Evolutionary conservation across 148 eudicot species (phyloP), one percentile per base, ranked within the genome.

Genomic region (Chenopodium album): DNA sequence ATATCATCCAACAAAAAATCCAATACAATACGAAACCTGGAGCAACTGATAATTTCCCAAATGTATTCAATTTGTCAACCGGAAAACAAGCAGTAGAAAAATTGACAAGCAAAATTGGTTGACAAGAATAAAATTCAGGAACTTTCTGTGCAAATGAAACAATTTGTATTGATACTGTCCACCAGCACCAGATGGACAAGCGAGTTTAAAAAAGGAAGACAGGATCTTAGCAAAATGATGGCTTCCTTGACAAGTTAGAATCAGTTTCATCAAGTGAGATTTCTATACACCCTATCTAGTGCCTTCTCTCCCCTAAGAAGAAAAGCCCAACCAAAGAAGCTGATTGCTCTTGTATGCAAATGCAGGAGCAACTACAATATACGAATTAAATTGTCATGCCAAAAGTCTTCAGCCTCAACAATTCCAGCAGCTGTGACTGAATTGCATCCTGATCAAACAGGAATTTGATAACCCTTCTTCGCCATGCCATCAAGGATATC

Each of bases 401-500:
- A 50, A 44, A 28, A 34, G 65, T 16, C 72, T 26, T 29, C 17
- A 63, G 23, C 73, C 63, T 22, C 29, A 19, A 64, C 47, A 73
- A 29, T 22, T 50, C 31, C 64, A 50, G 66, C 78, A 78, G 72
- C 44, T n/a, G n/a, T 23, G 82, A 72, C 9, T 63, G 48, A 32
- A 60, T 66, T 31, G 60, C 63, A 20, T 20, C 67, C 71, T 59
- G 76, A 82, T 90, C 85, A 95, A 78, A 95, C 98, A 41, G 97
- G 97, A 76, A 95, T 92, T 11, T 90, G 78, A 75, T 87, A 77
- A 32, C 98, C 98, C 88, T 86, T 92, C 90, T 91, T 95, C 44
- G 98, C 98, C 99, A 95, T 95, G 86, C 94, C 89, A 80, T 94
- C 99, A 50, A 96, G 94, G 77, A 96, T 88, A 47, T 92, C 97